Conservation (phyloP, 2,329 filamentous ascomycete species). For the Aspergillus hortae region DNA sequence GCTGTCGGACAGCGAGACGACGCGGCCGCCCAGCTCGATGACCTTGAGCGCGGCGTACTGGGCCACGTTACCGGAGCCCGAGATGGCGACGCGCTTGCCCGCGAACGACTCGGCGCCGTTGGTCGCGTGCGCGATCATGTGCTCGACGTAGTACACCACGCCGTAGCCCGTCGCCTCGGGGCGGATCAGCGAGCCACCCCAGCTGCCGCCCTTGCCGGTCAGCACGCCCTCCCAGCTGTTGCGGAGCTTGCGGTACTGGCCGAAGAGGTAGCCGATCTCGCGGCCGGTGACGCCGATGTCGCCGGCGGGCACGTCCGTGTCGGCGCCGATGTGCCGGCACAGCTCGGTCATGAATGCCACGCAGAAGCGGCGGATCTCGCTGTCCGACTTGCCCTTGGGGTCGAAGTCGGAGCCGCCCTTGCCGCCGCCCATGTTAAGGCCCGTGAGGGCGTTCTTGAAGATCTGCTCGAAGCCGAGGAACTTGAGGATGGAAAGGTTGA, state of each 20-base stretch:
- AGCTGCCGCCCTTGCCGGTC: slow-evolving; percentile 89
- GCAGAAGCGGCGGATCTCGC: slow-evolving; percentile 97
- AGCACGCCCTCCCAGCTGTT: slow-evolving; percentile 95
- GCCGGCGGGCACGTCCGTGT: slow-evolving; percentile 93
- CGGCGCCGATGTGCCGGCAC: slow-evolving; percentile 90
- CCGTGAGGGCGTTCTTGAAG: slow-evolving; percentile 99
- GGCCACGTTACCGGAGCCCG: slow-evolving; percentile 94
- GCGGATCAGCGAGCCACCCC: slow-evolving; percentile 91
- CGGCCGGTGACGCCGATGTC: slow-evolving; percentile 92
- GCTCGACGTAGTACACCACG: slow-evolving; percentile 90
- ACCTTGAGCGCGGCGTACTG: slow-evolving; percentile 96
- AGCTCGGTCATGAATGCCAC: slow-evolving; percentile 94
- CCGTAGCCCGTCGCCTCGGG: slow-evolving; percentile 97
- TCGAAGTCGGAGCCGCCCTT: slow-evolving; percentile 99
- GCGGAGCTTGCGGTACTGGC: slow-evolving; percentile 81
- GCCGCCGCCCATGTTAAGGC: slow-evolving; percentile 91
- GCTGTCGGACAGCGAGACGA: slow-evolving; percentile 91
- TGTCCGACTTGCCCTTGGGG: slow-evolving; percentile 97
- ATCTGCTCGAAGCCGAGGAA: slow-evolving; percentile 99
- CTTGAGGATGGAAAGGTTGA: slow-evolving; percentile 71
- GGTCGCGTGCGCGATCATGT: slow-evolving; percentile 87
- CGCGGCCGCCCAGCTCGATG: slow-evolving; percentile 90
- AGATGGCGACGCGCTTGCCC: slow-evolving; percentile 93
- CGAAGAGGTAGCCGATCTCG: slow-evolving; percentile 94
- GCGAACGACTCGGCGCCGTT: slow-evolving; percentile 75